Base-by-base conservation (phyloP, 1,284 basidiomycete species). In the Porodaedalea pini region DNA sequence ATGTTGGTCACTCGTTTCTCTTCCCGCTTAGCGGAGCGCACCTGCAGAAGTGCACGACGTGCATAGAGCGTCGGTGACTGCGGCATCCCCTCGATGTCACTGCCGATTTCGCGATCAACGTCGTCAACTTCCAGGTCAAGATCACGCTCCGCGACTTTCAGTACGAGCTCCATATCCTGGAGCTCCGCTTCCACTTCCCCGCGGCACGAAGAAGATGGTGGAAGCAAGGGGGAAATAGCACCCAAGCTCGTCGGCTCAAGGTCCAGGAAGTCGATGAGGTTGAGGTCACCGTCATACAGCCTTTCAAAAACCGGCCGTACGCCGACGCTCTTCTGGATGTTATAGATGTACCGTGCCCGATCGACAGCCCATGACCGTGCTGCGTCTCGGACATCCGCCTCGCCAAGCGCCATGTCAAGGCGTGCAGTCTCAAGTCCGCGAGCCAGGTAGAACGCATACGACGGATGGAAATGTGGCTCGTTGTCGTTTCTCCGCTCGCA, bases 211-310 rank as follows among this genome's bases (percentile, higher is more conserved):
- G 25, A 29, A 29, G 11, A n/a, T 47, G 45, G 45, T 27, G 31
- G 17, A 47, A 47, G 45, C 29, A 47, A 25, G 25, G 45, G 13
- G 3, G 23, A 29, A n/a, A 17, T 10, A n/a, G 7, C 7, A 13
- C 23, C 25, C 25, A 15, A 27, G 13, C 11, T 29, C 45, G 3
- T 21, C 15, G 10, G 5, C 3, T 41, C 40, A 17, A 47, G 45
- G 15, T 47, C 40, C 29, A 54, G 41, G 41, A 54, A 54, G 31
- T 45, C 31, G 40, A 44, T 34, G 11, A 44, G 51, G 19, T 44
- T 25, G 3, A 54, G 25, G 29, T 45, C 51, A 13, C 31, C 40
- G 5, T 54, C 41, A 23, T 44, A 44, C 2, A 44, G 40, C 29
- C 19, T 54, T 21, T 3, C 13, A n/a, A 19, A 54, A 31, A 44